These are phyloP conservation scores for Wickerhamomyces bisporus DNA, from an alignment of 805 yeast species.

Conservation along the genomic window DNA sequence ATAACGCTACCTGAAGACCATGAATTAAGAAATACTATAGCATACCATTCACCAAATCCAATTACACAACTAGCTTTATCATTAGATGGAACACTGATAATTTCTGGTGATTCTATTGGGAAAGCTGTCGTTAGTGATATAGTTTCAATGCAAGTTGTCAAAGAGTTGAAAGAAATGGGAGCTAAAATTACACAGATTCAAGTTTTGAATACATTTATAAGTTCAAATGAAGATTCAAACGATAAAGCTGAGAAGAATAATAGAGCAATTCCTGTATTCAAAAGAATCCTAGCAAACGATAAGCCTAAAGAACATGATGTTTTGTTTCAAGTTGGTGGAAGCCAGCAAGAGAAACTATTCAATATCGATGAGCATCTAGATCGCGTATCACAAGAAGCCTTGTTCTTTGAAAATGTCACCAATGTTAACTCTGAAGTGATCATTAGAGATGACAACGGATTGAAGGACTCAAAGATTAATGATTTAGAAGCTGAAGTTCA, in stretches of 20 bases:
- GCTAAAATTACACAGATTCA: slow-evolving; percentile 15
- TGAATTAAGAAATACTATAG: slow-evolving; percentile 44
- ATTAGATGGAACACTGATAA: slow-evolving; percentile 66
- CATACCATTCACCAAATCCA: slow-evolving; percentile 38
- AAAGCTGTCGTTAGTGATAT: slow-evolving; percentile 63
- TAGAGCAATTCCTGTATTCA: slow-evolving; percentile 54
- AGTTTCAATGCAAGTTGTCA: slow-evolving; percentile 61
- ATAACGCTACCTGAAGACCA: slow-evolving; percentile 40
- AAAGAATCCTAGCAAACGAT: slow-evolving; percentile 48
- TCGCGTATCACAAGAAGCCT: slow-evolving; percentile 45
- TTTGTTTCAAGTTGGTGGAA: slow-evolving; percentile 26
- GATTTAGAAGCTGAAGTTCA: slow-evolving; percentile 42
- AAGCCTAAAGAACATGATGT: slow-evolving; percentile 40
- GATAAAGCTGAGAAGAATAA: slow-evolving; percentile 17
- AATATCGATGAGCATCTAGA: slow-evolving; percentile 48
- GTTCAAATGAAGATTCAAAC: background rate
- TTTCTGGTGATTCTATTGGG: slow-evolving; percentile 75
- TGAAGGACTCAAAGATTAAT: slow-evolving; percentile 26
- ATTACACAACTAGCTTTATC: slow-evolving; percentile 57
- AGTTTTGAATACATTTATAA: slow-evolving; percentile 9
- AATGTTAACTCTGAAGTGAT: slow-evolving; percentile 34
- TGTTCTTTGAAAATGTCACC: slow-evolving; percentile 42
- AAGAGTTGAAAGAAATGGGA: slow-evolving; percentile 38
- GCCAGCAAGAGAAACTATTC: slow-evolving; percentile 21
- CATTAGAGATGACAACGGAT: slow-evolving; percentile 10